These are phyloP conservation scores for Trichosporon sp. DNA, from an alignment of 1,284 basidiomycete species.

Conservation along the genomic window DNA sequence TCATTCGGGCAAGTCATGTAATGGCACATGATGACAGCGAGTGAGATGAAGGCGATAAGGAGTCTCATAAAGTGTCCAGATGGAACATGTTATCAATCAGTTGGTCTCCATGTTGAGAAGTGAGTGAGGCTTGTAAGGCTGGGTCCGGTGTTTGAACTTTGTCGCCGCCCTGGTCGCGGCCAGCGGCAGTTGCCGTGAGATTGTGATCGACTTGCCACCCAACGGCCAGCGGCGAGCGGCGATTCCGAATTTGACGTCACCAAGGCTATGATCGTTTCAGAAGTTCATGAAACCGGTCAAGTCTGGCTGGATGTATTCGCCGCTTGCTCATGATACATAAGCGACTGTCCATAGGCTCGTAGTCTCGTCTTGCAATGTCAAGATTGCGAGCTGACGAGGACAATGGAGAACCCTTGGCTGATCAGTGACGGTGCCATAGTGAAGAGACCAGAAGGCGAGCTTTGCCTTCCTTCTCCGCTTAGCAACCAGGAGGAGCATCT, in stretches of 20 bases:
- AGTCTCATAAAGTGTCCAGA: not conserved
- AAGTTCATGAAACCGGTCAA: not conserved
- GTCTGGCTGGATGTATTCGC: too few species aligned
- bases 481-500: too few species aligned
- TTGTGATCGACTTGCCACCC: not conserved
- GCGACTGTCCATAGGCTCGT: too few species aligned
- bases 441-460: too few species aligned
- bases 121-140: too few species aligned
- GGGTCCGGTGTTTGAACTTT: not conserved
- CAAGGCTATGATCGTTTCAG: not conserved
- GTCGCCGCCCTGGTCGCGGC: not conserved
- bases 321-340: too few species aligned
- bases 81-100: not conserved
- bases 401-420: too few species aligned
- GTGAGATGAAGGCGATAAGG: not conserved
- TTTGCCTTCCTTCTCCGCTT: too few species aligned
- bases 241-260: not conserved
- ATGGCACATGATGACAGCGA: slow-evolving; percentile 40
- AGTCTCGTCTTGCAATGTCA: too few species aligned
- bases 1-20: slow-evolving; percentile 44
- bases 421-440: too few species aligned
- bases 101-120: not conserved
- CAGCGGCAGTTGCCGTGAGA: not conserved
- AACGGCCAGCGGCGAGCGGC: too few species aligned
- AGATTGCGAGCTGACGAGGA: too few species aligned